Conservation (phyloP, 257 asterid species). For the Haberlea rhodopensis region DNA sequence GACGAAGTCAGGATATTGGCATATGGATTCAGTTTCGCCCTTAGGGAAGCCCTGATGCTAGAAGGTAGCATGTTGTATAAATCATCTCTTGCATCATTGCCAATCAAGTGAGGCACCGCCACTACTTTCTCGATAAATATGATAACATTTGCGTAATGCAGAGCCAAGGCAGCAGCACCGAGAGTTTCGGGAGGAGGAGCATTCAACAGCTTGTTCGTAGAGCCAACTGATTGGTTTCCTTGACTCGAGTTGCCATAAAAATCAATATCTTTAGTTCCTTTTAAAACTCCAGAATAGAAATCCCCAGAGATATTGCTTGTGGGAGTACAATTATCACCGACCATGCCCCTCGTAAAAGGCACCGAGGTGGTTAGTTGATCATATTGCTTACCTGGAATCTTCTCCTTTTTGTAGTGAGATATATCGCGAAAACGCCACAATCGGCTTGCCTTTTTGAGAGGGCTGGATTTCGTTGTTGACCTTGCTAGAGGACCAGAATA, state of each 20-base stretch:
- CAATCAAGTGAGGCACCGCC: slow-evolving; percentile 78
- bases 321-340: slow-evolving; percentile 39
- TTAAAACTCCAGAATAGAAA: slow-evolving; percentile 25
- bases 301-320: slow-evolving; percentile 20
- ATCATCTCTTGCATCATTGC: slow-evolving; percentile 82
- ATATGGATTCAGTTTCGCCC: slow-evolving; percentile 77
- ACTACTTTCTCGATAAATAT: slow-evolving; percentile 76
- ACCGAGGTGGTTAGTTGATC: slow-evolving; percentile 32
- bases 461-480: slow-evolving; percentile 47
- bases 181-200: slow-evolving; percentile 79
- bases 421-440: slow-evolving; percentile 64
- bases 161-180: slow-evolving; percentile 81
- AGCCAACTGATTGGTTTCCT: slow-evolving; percentile 30
- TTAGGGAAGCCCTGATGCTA: slow-evolving; percentile 57
- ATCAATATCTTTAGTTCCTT: slow-evolving; percentile 29
- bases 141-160: slow-evolving; percentile 78
- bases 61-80: slow-evolving; percentile 81
- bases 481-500: slow-evolving; percentile 64
- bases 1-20: slow-evolving; percentile 55
- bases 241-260: slow-evolving; percentile 33
- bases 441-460: slow-evolving; percentile 37
- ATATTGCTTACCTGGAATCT: slow-evolving; percentile 33
- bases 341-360: slow-evolving; percentile 38
- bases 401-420: slow-evolving; percentile 37
- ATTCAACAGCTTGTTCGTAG: slow-evolving; percentile 46